Evolutionary conservation across 345 rosid species (phyloP), one percentile per base, ranked within the genome.

Genomic region (Salix koriyanagi): DNA sequence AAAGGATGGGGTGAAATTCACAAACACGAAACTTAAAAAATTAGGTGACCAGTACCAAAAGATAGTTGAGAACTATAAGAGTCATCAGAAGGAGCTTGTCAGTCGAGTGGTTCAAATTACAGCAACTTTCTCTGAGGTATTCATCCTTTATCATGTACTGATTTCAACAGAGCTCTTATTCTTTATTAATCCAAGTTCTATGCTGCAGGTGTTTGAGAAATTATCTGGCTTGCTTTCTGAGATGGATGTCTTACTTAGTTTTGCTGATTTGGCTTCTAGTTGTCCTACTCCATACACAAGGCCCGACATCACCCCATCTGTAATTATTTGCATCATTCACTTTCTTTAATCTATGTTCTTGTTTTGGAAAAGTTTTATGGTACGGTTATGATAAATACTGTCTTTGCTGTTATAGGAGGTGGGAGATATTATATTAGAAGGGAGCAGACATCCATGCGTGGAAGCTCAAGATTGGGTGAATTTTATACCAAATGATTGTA

Each of bases 381-480:
- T 25, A 37, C 61, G 28, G 5, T 54, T 34, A 15, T 78, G 61
- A 67, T 62, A 62, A 12, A 26, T 62, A 26, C 39, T 26, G 52
- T 80, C 73, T 74, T 76, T 73, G 66, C 39, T 76, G 52, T 73
- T 58, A 83, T 75, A 96, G 99, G 95, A 91, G 81, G 88, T 76
- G 44, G 98, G 98, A 58, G 92, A 92, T 77, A 90, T 96, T 73
- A 79, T 96, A 75, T 80, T 96, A 82, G 91, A 88, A 92, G 97
- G 96, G 76, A 88, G 98, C 76, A 84, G 99, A 78, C 99, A 96
- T 84, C 99, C 99, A 44, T 96, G 99, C 74, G 98, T 93, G 77
- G 99, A 93, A 86, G 98, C 99, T 78, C 98, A 96, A 79, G 97
- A 96, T 71, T 96, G 98, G 98, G 97, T 93, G 83, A 96, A 93